Conservation (phyloP, 1,139 yeast genomes). For the Taiozyma sp. region DNA sequence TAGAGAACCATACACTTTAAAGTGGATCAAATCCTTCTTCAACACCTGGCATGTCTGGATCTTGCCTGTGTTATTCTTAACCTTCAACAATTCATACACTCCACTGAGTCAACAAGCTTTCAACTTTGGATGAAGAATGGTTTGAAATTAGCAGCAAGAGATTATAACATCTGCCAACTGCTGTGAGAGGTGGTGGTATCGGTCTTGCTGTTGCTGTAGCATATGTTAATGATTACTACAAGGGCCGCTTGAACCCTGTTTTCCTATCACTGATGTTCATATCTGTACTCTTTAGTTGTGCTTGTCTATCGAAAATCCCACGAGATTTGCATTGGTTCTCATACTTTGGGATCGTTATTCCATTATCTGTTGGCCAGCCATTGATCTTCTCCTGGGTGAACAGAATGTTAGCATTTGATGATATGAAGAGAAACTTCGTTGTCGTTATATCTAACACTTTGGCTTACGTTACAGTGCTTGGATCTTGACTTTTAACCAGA, state of each 20-base stretch:
- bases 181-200: conserved; percentile 41
- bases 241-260: conserved; percentile 37
- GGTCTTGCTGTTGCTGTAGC: conserved; percentile 37
- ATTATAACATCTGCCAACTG: conserved; percentile 45
- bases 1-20: conserved; percentile 38
- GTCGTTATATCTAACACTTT: conserved; percentile 19
- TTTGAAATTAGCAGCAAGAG: conserved; percentile 34
- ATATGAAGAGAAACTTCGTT: conserved; percentile 23
- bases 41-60: conserved; percentile 46
- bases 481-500: conserved; percentile 46
- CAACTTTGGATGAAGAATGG: conserved; percentile 48
- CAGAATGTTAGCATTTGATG: conserved; percentile 32
- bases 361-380: conserved; percentile 42
- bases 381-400: conserved; percentile 56
- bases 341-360: conserved; percentile 44
- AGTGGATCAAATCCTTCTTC: conserved; percentile 38
- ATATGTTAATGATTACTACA: conserved; percentile 38
- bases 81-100: conserved; percentile 37
- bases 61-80: conserved; percentile 44
- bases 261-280: conserved; percentile 36
- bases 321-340: conserved; percentile 44
- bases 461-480: conserved; percentile 22
- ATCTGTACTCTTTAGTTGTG: conserved; percentile 37
- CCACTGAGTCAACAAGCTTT: conserved; percentile 38
- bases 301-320: conserved; percentile 43